Evolutionary conservation across 2,329 filamentous ascomycete genomes (phyloP).

Genomic region (Nemania sp.): DNA sequence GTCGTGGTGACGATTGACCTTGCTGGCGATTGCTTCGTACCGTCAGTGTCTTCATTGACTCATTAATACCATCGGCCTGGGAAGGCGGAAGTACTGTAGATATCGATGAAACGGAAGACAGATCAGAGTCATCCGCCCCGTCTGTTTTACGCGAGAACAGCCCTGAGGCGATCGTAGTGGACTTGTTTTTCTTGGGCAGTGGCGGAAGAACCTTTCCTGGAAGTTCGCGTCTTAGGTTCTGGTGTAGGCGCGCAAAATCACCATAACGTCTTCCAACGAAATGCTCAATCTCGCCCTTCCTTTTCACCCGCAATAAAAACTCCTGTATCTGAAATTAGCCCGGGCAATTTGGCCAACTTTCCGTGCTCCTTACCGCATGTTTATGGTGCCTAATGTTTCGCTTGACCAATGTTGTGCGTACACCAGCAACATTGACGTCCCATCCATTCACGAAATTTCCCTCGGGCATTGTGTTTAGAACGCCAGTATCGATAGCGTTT

Average conservation of each 20-base stretch:
- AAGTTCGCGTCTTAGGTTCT: constrained; percentile 82
- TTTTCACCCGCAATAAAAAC: constrained; percentile 89
- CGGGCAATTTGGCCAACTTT: neutral
- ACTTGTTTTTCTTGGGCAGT: constrained; percentile 92
- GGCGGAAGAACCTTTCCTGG: constrained; percentile 90
- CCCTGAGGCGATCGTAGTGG: constrained; percentile 73
- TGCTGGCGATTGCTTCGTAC: constrained; percentile 57
- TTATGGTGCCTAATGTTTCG: constrained; percentile 90
- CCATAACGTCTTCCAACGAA: constrained; percentile 89
- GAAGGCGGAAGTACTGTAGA: constrained; percentile 68
- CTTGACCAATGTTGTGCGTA: constrained; percentile 83
- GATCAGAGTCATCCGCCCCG: constrained; percentile 77
- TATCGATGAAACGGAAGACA: constrained; percentile 81
- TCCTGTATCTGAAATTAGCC: constrained; percentile 65
- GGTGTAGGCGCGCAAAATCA: constrained; percentile 85
- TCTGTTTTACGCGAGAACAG: constrained; percentile 63
- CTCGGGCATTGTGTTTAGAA: constrained; percentile 88
- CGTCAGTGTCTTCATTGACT: constrained; percentile 56
- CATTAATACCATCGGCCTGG: constrained; percentile 48
- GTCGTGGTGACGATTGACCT: constrained; percentile 56
- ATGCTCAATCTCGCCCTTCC: constrained; percentile 77
- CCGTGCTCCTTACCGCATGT: constrained; percentile 76
- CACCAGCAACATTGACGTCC: constrained; percentile 95
- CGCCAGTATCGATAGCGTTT: constrained; percentile 89
- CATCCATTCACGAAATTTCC: constrained; percentile 94